Percentiles rank a stretch among this genome's conserved stretches.
phyloP scores from a whole-genome alignment of 1,284 basidiomycete genomes.

The Leccinum pallidistipes region DNA sequence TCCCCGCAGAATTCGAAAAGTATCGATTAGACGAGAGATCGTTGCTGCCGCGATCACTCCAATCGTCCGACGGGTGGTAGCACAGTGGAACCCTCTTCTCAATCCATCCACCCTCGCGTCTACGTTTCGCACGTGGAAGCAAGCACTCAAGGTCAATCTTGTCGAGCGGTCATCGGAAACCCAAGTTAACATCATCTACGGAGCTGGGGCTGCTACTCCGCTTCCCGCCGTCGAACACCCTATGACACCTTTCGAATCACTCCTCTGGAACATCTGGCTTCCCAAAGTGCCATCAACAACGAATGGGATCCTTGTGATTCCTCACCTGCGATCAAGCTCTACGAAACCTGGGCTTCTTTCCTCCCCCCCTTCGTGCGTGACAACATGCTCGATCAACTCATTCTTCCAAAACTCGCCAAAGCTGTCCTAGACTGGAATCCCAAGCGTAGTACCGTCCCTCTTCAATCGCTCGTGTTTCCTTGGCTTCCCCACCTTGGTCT shows the following conservation, averaged over 20 bases:
- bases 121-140: slow-evolving; percentile 70
- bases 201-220: slow-evolving; percentile 39
- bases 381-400: slow-evolving; percentile 93
- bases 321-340: slow-evolving; percentile 75
- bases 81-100: slow-evolving; percentile 72
- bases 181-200: slow-evolving; percentile 59
- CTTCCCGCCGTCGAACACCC: slow-evolving; percentile 46
- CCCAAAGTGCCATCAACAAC: slow-evolving; percentile 94
- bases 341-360: slow-evolving; percentile 86
- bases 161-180: slow-evolving; percentile 42
- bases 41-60: slow-evolving; percentile 90
- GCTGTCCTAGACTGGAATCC: slow-evolving; percentile 86
- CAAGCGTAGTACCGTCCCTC: slow-evolving; percentile 52
- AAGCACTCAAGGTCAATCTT: slow-evolving; percentile 58
- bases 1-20: slow-evolving; percentile 74
- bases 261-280: slow-evolving; percentile 94
- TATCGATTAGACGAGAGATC: slow-evolving; percentile 79
- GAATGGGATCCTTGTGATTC: slow-evolving; percentile 84
- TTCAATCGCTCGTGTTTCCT: slow-evolving; percentile 89
- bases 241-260: slow-evolving; percentile 95
- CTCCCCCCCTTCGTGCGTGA: slow-evolving; percentile 91
- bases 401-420: slow-evolving; percentile 87
- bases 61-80: slow-evolving; percentile 64
- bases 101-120: slow-evolving; percentile 63
- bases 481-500: slow-evolving; percentile 91